These are phyloP conservation scores for Eurotiales sp. DNA, from an alignment of 2,329 filamentous ascomycete species.

Conservation along the genomic window DNA sequence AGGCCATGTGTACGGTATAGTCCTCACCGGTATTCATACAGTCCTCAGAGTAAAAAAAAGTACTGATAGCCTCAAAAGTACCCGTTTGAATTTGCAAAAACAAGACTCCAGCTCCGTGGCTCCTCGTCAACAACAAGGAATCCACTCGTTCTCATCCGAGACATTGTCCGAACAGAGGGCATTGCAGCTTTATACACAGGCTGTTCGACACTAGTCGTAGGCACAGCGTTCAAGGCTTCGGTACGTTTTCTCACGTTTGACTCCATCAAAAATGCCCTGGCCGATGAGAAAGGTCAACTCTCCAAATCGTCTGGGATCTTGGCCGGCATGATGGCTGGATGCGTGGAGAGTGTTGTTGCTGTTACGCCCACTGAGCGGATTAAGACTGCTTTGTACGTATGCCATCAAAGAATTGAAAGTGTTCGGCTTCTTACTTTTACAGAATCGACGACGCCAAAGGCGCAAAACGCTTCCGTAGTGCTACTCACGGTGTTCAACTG, in stretches of 20 bases:
- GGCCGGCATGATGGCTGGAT: constrained; percentile 62
- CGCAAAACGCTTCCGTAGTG: constrained; percentile 47
- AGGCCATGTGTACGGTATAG: constrained; percentile 48
- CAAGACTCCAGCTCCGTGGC: constrained; percentile 54
- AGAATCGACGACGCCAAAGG: constrained; percentile 57
- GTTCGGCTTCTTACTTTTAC: neutral
- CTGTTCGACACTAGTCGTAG: constrained; percentile 58
- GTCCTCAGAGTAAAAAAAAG: too few species aligned
- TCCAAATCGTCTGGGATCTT: constrained; percentile 56
- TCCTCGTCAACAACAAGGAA: constrained; percentile 46
- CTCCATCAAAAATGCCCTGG: constrained; percentile 55
- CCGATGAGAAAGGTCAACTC: constrained; percentile 53
- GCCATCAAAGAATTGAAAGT: neutral
- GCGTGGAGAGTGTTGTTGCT: constrained; percentile 59
- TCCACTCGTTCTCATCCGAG: constrained; percentile 54
- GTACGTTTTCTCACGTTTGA: constrained; percentile 66
- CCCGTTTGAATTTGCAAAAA: constrained; percentile 67
- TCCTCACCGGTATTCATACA: neutral
- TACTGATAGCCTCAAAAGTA: constrained; percentile 38
- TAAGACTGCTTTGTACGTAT: constrained; percentile 56
- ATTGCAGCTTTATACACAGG: constrained; percentile 60
- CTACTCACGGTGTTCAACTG: constrained; percentile 48
- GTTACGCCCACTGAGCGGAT: constrained; percentile 67
- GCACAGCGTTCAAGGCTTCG: constrained; percentile 61
- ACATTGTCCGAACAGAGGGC: constrained; percentile 56